Conservation (phyloP, 2,329 filamentous ascomycete genomes). For the Dryadomyces quercivorus region DNA sequence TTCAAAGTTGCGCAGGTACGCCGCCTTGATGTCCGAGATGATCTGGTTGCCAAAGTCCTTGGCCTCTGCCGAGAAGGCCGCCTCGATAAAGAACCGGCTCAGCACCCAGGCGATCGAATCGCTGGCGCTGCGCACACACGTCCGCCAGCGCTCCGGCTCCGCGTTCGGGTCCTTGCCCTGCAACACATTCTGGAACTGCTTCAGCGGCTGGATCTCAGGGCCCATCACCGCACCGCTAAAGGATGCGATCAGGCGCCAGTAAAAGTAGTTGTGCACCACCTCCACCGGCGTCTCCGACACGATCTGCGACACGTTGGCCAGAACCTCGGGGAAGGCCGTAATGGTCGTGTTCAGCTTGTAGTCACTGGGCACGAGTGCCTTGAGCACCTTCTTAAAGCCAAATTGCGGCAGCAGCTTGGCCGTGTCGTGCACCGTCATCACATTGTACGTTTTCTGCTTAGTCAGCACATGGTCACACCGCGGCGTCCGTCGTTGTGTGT, state of each 20-base stretch:
- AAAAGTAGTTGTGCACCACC: slow-evolving; percentile 47
- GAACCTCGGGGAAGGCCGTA: slow-evolving; percentile 46
- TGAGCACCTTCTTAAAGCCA: slow-evolving; percentile 38
- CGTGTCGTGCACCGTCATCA: slow-evolving; percentile 43
- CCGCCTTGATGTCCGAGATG: slow-evolving; percentile 56
- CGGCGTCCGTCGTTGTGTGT: neutral
- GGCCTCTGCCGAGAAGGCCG: slow-evolving; percentile 52
- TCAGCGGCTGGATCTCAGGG: slow-evolving; percentile 45
- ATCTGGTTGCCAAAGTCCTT: slow-evolving; percentile 57
- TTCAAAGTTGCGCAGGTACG: slow-evolving; percentile 49
- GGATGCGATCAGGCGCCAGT: slow-evolving; percentile 49
- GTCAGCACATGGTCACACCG: neutral
- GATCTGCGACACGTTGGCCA: slow-evolving; percentile 44
- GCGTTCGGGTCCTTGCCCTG: slow-evolving; percentile 48
- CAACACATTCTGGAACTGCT: slow-evolving; percentile 46
- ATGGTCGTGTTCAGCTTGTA: slow-evolving; percentile 42
- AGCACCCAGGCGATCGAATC: slow-evolving; percentile 52
- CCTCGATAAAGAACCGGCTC: slow-evolving; percentile 58
- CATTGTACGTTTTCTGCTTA: slow-evolving; percentile 48
- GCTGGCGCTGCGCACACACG: slow-evolving; percentile 36
- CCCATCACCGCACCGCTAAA: slow-evolving; percentile 44
- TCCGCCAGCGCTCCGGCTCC: slow-evolving; percentile 53
- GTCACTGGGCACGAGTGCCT: slow-evolving; percentile 35
- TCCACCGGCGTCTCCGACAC: slow-evolving; percentile 40
- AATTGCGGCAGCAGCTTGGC: slow-evolving; percentile 43